Evolutionary conservation across 139 green algal genomes (phyloP), one percentile per base, ranked within the genome.

Genomic region (Auxenochlorella protothecoides): DNA sequence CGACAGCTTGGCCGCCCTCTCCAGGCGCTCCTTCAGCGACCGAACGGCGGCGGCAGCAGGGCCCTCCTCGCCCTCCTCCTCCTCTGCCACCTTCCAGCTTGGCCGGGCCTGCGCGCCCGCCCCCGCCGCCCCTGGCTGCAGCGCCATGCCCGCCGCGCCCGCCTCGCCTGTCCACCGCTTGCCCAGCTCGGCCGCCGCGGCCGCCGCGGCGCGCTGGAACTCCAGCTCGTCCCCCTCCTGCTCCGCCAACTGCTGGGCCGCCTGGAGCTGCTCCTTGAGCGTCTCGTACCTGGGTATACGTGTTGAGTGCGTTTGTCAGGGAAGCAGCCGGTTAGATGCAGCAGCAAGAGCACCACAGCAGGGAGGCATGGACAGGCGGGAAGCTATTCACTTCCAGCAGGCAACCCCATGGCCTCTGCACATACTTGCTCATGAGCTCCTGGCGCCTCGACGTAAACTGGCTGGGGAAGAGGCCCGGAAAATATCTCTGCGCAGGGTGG

Each of bases 401-500:
- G 55, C 53, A 63, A 6, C 14, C 27, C 16, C 16, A 53, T 57
- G 60, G 52, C 68, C 14, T 54, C 14, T 14, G 53, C 55, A 52
- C 59, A 59, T 53, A 74, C 65, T 83, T 78, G 5, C 68, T 84
- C 79, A 91, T 89, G 52, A 94, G 83, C 61, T 94, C 87, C 80
- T 98, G 93, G 16, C 93, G 81, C 55, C 87, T 70, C 53, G 62
- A 81, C 55, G 89, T 92, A 81, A 99, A 98, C 82, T 97, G 94
- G 52, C 82, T 92, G 56, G 95, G 95, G 82, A 98, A 99, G 78
- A 98, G 92, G 69, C 79, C 83, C 0, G 95, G 95, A 79, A 99
- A 99, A 85, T 98, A 98, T 63, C 83, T 76, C 81, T 99, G 94
- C 53, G 98, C 12, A 14, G 63, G n/a, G 10, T 44, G 63, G n/a